phyloP scores from a whole-genome alignment of 306 rosid species.

The Sicyos baderoa region DNA sequence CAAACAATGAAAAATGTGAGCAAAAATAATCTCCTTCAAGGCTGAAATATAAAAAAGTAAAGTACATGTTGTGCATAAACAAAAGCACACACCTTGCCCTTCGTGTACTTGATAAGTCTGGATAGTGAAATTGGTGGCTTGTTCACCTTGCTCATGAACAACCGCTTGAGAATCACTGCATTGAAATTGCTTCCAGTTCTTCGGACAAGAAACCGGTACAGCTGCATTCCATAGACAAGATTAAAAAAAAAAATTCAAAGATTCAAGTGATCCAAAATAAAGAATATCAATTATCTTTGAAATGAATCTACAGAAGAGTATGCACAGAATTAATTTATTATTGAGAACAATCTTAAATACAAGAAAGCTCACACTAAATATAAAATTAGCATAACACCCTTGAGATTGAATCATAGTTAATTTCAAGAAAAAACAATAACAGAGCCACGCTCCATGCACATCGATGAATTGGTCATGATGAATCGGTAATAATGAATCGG shows the following conservation, averaged over 20 bases:
- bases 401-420: too few relatives aligned
- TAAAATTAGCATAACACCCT: too few relatives aligned
- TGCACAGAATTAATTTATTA: neutral
- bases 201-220: slow-evolving; percentile 77
- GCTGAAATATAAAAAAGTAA: neutral
- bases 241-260: too few relatives aligned
- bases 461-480: too few relatives aligned
- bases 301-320: neutral
- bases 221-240: slow-evolving; percentile 28
- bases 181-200: slow-evolving; percentile 75
- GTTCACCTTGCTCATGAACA: slow-evolving; percentile 83
- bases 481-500: too few relatives aligned
- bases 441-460: too few relatives aligned
- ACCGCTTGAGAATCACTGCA: slow-evolving; percentile 64
- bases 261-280: neutral
- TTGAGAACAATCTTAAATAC: neutral
- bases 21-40: neutral
- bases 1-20: neutral
- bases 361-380: neutral
- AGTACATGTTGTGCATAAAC: neutral
- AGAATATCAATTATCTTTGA: neutral
- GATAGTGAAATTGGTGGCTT: slow-evolving; percentile 70
- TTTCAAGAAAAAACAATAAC: too few relatives aligned
- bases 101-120: slow-evolving; percentile 43
- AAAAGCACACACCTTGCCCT: slow-evolving; percentile 51